Evolutionary conservation across 2,329 filamentous ascomycete species (phyloP).

Genomic region (Penicillium rolfsii): DNA sequence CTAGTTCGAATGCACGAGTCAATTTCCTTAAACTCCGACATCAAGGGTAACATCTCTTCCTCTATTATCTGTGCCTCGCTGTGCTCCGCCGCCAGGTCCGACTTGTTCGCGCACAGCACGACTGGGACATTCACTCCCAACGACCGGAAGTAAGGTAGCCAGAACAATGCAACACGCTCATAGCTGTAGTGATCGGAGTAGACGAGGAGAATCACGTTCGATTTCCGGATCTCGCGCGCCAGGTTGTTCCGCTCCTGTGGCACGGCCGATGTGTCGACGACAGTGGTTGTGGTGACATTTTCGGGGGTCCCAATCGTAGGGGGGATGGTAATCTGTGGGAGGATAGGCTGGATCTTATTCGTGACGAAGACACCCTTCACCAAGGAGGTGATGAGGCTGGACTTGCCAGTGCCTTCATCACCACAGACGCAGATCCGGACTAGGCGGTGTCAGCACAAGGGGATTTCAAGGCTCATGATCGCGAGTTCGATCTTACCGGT

Average conservation of each 20-base stretch:
- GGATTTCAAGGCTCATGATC: too few species aligned
- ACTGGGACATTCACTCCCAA: conserved; percentile 98
- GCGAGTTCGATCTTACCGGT: conserved; percentile 8
- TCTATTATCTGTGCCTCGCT: conserved; percentile 84
- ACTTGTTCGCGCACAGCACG: conserved; percentile 95
- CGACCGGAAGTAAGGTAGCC: conserved; percentile 97
- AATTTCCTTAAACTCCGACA: conserved; percentile 98
- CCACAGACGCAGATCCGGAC: conserved; percentile 96
- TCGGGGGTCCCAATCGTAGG: conserved; percentile 91
- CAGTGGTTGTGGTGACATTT: conserved; percentile 88
- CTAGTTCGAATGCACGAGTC: conserved; percentile 96
- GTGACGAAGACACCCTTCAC: conserved; percentile 97
- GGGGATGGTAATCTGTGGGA: conserved; percentile 93
- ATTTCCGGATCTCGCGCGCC: conserved; percentile 92
- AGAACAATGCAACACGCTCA: conserved; percentile 93
- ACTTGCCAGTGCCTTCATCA: conserved; percentile 94
- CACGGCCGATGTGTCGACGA: conserved; percentile 94
- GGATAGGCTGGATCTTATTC: conserved; percentile 90
- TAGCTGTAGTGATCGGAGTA: conserved; percentile 99
- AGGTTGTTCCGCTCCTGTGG: conserved; percentile 90
- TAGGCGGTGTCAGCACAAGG: conserved; percentile 31
- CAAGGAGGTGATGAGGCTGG: conserved; percentile 87
- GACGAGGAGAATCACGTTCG: conserved; percentile 93
- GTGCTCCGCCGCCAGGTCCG: conserved; percentile 76
- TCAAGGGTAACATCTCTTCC: conserved; percentile 96